Evolutionary conservation across 2,329 filamentous ascomycete genomes (phyloP), one percentile per base, ranked within the genome.

Genomic region (Colletotrichum orchidophilum): DNA sequence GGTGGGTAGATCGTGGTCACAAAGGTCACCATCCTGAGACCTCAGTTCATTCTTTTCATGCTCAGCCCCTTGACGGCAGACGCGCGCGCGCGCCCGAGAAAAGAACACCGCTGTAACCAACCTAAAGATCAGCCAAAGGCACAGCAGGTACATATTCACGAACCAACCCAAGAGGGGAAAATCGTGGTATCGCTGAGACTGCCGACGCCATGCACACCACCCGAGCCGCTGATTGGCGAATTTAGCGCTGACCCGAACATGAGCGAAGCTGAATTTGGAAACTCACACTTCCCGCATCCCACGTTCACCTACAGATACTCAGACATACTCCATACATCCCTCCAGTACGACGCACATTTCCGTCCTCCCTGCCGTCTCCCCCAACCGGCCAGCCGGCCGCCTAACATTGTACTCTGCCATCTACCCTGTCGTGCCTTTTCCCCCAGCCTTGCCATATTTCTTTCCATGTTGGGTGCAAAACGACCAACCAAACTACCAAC

Each of bases 361-460:
- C 54, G 26, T 18, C 9, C 46, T 27, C 60, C 59, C 42, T 52
- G 42, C 18, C 11, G 26, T 12, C n/a, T 13, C 50, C n/a, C 3
- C 12, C 52, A 18, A 21, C 18, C 62, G n/a, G 4, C 33, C n/a
- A n/a, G 15, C 15, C 24, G 31, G n/a, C 8, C 8, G 5, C 18
- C 33, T n/a, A n/a, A n/a, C n/a, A n/a, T n/a, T n/a, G n/a, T n/a
- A n/a, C n/a, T n/a, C n/a, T n/a, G n/a, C n/a, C n/a, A n/a, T n/a
- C n/a, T n/a, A n/a, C n/a, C n/a, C n/a, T n/a, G n/a, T n/a, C n/a
- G n/a, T n/a, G n/a, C n/a, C 50, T 21, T 18, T 50, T 21, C 35
- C 7, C 52, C 63, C 63, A 68, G 68, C 68, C 68, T 71, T 50
- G 68, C 63, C 24, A 53, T 29, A 11, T 12, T 27, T 12, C 52